Base-by-base conservation (phyloP, 305 asterid species). In the Fraxinus xanthoxyloides region DNA sequence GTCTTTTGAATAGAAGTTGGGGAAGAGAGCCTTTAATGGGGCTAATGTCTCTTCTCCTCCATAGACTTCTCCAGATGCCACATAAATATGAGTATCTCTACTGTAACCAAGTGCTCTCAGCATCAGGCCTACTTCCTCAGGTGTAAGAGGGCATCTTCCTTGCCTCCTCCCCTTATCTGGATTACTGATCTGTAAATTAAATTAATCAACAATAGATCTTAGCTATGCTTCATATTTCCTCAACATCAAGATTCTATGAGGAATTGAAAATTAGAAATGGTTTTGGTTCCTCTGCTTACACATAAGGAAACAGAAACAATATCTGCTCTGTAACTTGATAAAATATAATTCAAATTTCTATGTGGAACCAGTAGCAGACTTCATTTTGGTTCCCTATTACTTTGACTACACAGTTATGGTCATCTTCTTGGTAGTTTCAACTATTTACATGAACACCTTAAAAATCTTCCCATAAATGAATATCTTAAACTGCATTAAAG, bases 11-110 rank as follows among this genome's bases (percentile, higher is more conserved):
- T 93, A 85, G 87, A 92, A 91, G 85, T 96, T 94, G 35, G 99
- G 99, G 82, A 96, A 96, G 78, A 94, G 97, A 72, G 93, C 94
- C 87, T 94, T 96, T 56, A 96, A 84, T 9, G 99, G 98, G 81
- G 94, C 97, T 85, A 96, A 85, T n/a, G 98, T 93, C 79, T 87
- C 91, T 82, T 92, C 98, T 46, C 98, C 99, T 79, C 99, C 97
- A 72, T 94, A 96, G 78, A 96, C 95, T 88, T 96, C 99, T 77
- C 99, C 99, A 75, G 99, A 96, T 26, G 99, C 99, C 80, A 96
- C 98, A 46, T 94, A 96, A 61, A 96, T 90, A 85, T 93, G 97
- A 73, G 95, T 94, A 79, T 93, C 88, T 61, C 84, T 88, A 81
- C 91, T 92, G 54, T 92, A 96, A 70, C 99, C 99, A 87, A 96